Percentiles rank a stretch among this genome's conserved stretches.
These are phyloP conservation scores for Metarhizium anisopliae DNA, from an alignment of 2,329 filamentous ascomycete genomes.

Conservation along the genomic window DNA sequence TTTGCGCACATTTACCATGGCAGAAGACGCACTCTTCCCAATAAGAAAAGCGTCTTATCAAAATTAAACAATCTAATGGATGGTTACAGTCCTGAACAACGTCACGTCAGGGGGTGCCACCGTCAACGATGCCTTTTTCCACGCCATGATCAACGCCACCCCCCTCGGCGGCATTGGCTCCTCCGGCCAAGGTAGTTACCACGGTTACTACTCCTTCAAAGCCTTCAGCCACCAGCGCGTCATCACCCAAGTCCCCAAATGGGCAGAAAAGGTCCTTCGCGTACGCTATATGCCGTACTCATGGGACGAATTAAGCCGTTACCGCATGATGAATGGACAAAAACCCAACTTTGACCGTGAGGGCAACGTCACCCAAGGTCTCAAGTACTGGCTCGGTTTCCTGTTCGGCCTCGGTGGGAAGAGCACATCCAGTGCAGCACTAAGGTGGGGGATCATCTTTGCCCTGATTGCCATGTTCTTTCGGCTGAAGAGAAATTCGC, in stretches of 20 bases:
- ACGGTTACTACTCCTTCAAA: slow-evolving; percentile 38
- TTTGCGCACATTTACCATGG: slow-evolving; percentile 1
- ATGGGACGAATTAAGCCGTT: slow-evolving; percentile 32
- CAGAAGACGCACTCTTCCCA: background rate
- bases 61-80: background rate
- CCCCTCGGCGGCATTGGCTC: slow-evolving; percentile 42
- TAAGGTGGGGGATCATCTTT: slow-evolving; percentile 38
- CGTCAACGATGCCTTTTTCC: slow-evolving; percentile 39
- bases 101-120: slow-evolving; percentile 41
- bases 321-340: slow-evolving; percentile 30
- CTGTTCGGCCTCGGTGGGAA: slow-evolving; percentile 42
- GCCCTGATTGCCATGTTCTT: slow-evolving; percentile 26
- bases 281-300: slow-evolving; percentile 60
- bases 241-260: slow-evolving; percentile 26
- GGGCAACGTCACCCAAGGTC: slow-evolving; percentile 40
- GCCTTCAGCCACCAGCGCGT: slow-evolving; percentile 31
- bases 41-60: background rate
- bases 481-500: slow-evolving; percentile 23
- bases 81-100: slow-evolving; percentile 20
- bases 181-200: slow-evolving; percentile 39
- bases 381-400: slow-evolving; percentile 45
- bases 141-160: slow-evolving; percentile 29
- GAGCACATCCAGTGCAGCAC: slow-evolving; percentile 38
- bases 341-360: slow-evolving; percentile 55
- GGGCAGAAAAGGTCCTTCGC: slow-evolving; percentile 43